phyloP scores from a whole-genome alignment of 441 rosid species.

The Erodium moschatum region DNA sequence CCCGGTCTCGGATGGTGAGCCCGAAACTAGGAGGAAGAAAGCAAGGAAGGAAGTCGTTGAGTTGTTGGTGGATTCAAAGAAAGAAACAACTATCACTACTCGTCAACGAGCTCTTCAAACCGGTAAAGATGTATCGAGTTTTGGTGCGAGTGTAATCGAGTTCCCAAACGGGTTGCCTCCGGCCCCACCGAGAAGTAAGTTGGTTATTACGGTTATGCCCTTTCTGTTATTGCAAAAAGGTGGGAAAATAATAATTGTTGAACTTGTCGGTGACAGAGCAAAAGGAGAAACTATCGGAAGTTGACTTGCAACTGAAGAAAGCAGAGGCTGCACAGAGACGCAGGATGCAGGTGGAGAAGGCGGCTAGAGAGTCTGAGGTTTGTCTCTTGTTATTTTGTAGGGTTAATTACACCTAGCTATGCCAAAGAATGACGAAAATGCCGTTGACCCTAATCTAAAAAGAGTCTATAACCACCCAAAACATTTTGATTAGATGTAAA shows the following conservation, averaged over 20 bases:
- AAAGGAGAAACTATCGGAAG: conserved; percentile 71
- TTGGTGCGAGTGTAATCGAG: conserved; percentile 49
- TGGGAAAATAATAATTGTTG: background rate
- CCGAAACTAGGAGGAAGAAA: conserved; percentile 33
- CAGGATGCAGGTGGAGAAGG: conserved; percentile 79
- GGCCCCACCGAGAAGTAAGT: conserved; percentile 79
- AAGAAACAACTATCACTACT: conserved; percentile 64
- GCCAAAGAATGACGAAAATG: too few species aligned
- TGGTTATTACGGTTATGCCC: background rate
- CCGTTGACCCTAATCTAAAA: too few species aligned
- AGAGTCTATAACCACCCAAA: too few species aligned
- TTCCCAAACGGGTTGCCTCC: conserved; percentile 93
- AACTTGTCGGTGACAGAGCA: conserved; percentile 37
- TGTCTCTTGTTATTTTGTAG: conserved; percentile 11
- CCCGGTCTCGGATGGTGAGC: conserved; percentile 42
- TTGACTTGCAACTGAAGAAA: conserved; percentile 77
- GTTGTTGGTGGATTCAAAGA: conserved; percentile 41
- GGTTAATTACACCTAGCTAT: too few species aligned
- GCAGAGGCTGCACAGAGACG: conserved; percentile 90
- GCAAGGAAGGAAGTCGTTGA: conserved; percentile 57
- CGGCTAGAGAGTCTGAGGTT: conserved; percentile 82
- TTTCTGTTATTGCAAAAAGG: background rate
- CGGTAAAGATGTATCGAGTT: conserved; percentile 40
- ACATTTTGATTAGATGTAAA: too few species aligned
- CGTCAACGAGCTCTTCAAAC: conserved; percentile 92